Base-by-base conservation (phyloP, 2,329 filamentous ascomycete species). In the Hymenoscyphus infarciens region DNA sequence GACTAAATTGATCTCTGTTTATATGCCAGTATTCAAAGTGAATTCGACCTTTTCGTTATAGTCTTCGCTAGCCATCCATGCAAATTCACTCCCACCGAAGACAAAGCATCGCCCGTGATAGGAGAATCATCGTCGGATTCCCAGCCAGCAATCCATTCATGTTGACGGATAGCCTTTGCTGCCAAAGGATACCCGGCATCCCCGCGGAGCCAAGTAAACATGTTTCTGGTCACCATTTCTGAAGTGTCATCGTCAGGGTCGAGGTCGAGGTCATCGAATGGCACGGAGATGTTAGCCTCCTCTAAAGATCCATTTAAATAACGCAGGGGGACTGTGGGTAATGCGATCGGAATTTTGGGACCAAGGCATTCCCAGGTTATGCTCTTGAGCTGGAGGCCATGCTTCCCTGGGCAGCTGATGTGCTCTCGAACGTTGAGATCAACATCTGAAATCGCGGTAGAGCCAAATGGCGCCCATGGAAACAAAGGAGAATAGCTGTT, bases 81-180 rank as follows among this genome's bases (percentile, higher is more conserved):
- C 11, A 69, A 45, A 58, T 66, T 67, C 31, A 57, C 63, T 59
- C 57, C 66, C 22, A 56, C 61, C 27, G 62, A 62, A 65, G 64
- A 19, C 49, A 56, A 58, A 63, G 61, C 56, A 25, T 67, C 64
- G n/a, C 66, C 64, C 35, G 63, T 66, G 63, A 66, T 65, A 22
- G 60, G 64, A 19, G 13, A 57, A n/a, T 70, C 69, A 19, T 72
- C 71, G 8, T 72, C 70, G 29, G 59, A 67, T 5, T 72, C 64
- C 19, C 72, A 60, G 59, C 72, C 71, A 8, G 71, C 71, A 49
- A 73, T 71, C 72, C 72, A 74, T 53, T 71, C 67, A 42, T 73
- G 72, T 53, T 72, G 60, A 33, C 69, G 67, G 58, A 74, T 72
- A 38, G 55, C 69, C 39, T 67, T 69, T 59, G 74, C 72, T 1